These are phyloP conservation scores for Scedosporium aurantiacum DNA, from an alignment of 2,329 filamentous ascomycete genomes.

Conservation along the genomic window DNA sequence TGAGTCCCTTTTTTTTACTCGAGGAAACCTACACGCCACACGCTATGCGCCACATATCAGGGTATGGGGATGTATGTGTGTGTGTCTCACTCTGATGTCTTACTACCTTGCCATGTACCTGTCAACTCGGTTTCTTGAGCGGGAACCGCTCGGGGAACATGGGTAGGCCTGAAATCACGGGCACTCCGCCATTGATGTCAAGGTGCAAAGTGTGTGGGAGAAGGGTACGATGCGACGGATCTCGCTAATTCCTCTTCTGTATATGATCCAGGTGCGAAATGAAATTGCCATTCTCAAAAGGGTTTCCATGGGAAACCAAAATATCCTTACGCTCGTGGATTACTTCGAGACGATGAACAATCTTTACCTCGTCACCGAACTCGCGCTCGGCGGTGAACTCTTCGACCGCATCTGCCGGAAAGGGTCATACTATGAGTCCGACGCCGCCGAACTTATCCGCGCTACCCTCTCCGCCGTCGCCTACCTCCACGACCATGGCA, in stretches of 20 bases:
- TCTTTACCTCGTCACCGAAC: slow-evolving; percentile 92
- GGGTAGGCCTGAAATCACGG: background rate
- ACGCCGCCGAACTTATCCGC: slow-evolving; percentile 89
- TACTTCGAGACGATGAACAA: slow-evolving; percentile 99
- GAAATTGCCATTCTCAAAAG: slow-evolving; percentile 95
- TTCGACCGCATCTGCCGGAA: slow-evolving; percentile 99
- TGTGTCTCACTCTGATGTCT: no score
- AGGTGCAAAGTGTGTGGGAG: no score
- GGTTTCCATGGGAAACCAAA: slow-evolving; percentile 98
- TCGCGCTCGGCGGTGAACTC: slow-evolving; percentile 89
- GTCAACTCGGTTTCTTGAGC: no score
- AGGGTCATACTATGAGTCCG: slow-evolving; percentile 95
- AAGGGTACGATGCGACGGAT: background rate
- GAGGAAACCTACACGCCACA: no score
- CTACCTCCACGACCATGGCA: slow-evolving; percentile 96
- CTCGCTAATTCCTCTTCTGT: background rate
- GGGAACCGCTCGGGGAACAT: no score
- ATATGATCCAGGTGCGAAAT: slow-evolving; percentile 63
- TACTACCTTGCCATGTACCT: no score
- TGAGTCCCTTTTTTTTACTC: slow-evolving; percentile 26
- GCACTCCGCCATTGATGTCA: no score
- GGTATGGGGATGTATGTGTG: background rate
- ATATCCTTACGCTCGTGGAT: slow-evolving; percentile 94
- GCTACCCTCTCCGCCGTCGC: slow-evolving; percentile 94
- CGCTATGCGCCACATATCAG: background rate